A percentile compares a stretch with the other conserved stretches of the same genome.
phyloP scores from a whole-genome alignment of 140 eudicot species.

The Oenanthe javanica region DNA sequence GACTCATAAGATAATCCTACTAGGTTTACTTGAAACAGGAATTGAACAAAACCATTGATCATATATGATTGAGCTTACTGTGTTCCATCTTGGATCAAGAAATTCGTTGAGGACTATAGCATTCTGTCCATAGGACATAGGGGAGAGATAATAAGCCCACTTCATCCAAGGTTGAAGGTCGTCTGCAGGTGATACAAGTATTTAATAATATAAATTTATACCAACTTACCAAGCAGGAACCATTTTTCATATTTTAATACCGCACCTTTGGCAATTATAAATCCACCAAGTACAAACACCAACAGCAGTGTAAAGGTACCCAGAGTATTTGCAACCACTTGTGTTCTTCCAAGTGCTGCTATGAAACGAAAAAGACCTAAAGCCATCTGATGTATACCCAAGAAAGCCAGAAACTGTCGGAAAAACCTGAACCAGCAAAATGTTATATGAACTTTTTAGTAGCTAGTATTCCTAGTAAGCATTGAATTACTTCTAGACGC shows the following conservation, averaged over 20 bases:
- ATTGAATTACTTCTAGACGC: neutral
- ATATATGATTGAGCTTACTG: constrained; percentile 32
- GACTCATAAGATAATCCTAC: neutral
- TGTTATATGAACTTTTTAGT: neutral
- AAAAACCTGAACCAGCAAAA: constrained; percentile 42
- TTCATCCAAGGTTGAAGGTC: constrained; percentile 67
- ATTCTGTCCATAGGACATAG: constrained; percentile 78
- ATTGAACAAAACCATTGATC: neutral
- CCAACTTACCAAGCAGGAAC: no score
- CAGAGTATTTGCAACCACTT: constrained; percentile 52
- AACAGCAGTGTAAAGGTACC: constrained; percentile 56
- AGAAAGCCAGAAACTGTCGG: constrained; percentile 55
- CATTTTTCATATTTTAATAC: neutral
- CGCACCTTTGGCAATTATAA: constrained; percentile 66
- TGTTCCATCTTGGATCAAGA: constrained; percentile 54
- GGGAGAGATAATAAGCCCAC: constrained; percentile 74
- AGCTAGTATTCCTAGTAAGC: neutral
- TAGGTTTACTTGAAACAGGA: neutral
- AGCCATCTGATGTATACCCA: constrained; percentile 70
- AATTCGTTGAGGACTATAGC: constrained; percentile 57
- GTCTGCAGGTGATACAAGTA: constrained; percentile 20
- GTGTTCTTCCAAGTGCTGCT: constrained; percentile 57
- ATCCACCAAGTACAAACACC: constrained; percentile 73
- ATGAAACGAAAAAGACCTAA: constrained; percentile 60
- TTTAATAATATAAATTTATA: neutral